Percentiles rank a stretch among this genome's conserved stretches.
These are phyloP conservation scores for Suhomyces bokatorum DNA, from an alignment of 1,139 yeast species.

Conservation along the genomic window DNA sequence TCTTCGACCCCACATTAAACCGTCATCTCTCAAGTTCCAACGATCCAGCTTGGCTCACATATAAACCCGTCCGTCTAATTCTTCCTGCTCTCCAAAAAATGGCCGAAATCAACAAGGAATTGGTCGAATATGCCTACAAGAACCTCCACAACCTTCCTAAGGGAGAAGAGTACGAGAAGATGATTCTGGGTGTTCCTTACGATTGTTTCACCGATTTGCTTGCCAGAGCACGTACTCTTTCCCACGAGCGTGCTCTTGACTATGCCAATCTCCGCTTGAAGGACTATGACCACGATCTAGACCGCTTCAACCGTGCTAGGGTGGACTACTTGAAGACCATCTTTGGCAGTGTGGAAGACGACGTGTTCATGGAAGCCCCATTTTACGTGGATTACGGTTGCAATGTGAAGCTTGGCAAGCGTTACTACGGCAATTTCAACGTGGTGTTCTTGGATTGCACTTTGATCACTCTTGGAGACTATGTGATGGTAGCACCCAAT, in stretches of 20 bases:
- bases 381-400: slow-evolving; percentile 60
- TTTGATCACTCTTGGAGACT: slow-evolving; percentile 59
- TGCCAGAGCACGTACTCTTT: slow-evolving; percentile 23
- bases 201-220: slow-evolving; percentile 33
- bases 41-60: neutral
- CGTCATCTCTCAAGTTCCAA: too few species aligned
- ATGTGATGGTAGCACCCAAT: slow-evolving; percentile 64
- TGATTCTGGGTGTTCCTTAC: slow-evolving; percentile 38
- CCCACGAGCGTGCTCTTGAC: slow-evolving; percentile 38
- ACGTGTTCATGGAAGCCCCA: slow-evolving; percentile 51
- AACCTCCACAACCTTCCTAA: slow-evolving; percentile 45
- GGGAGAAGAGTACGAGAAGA: slow-evolving; percentile 44
- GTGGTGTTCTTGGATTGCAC: slow-evolving; percentile 59
- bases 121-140: slow-evolving; percentile 42
- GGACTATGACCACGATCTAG: slow-evolving; percentile 32
- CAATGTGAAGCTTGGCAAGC: slow-evolving; percentile 50
- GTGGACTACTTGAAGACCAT: slow-evolving; percentile 34
- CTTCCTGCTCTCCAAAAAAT: neutral
- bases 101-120: slow-evolving; percentile 28
- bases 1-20: too few species aligned
- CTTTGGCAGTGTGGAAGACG: slow-evolving; percentile 46
- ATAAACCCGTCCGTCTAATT: neutral
- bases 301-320: slow-evolving; percentile 37
- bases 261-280: slow-evolving; percentile 41
- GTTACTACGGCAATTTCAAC: slow-evolving; percentile 58